Percentiles rank a stretch among this genome's conserved stretches.
Evolutionary conservation across 2,329 filamentous ascomycete genomes (phyloP).

Genomic region (Penicillium brevicompactum): DNA sequence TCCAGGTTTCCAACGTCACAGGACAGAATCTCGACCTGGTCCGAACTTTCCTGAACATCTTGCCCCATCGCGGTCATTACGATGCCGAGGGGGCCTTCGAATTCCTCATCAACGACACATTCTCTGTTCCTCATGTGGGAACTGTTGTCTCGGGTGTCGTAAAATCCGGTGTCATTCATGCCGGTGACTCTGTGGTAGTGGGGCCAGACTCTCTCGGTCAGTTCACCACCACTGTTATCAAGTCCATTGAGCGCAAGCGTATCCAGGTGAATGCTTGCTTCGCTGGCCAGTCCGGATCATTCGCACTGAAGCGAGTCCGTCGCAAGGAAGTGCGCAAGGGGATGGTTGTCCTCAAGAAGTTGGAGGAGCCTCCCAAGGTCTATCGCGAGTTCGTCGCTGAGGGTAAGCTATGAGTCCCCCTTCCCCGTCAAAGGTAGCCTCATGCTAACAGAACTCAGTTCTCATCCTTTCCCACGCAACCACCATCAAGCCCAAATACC

Average conservation of each 20-base stretch:
- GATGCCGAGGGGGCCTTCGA: conserved; percentile 86
- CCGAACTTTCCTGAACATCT: conserved; percentile 88
- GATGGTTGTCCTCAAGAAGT: conserved; percentile 91
- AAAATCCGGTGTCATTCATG: conserved; percentile 82
- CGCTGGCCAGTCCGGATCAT: conserved; percentile 89
- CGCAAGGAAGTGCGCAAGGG: conserved; percentile 94
- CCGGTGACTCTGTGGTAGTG: conserved; percentile 85
- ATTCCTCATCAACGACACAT: conserved; percentile 95
- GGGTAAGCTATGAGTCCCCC: conserved; percentile 49
- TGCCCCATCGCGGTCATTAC: conserved; percentile 93
- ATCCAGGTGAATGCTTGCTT: conserved; percentile 84
- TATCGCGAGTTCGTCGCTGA: conserved; percentile 77
- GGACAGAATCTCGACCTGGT: conserved; percentile 89
- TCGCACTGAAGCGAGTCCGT: conserved; percentile 83
- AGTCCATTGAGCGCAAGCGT: conserved; percentile 92
- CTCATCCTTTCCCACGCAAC: conserved; percentile 94
- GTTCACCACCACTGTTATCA: conserved; percentile 82
- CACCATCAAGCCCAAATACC: conserved; percentile 94
- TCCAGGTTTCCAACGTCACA: conserved; percentile 97
- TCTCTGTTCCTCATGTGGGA: conserved; percentile 94
- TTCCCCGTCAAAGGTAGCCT: background rate
- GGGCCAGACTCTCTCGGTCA: conserved; percentile 89
- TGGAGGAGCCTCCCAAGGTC: conserved; percentile 74
- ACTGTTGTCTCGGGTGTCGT: conserved; percentile 95
- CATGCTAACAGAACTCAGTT: conserved; percentile 53